Evolutionary conservation across 345 rosid species (phyloP).

Genomic region (Hypericum perforatum): DNA sequence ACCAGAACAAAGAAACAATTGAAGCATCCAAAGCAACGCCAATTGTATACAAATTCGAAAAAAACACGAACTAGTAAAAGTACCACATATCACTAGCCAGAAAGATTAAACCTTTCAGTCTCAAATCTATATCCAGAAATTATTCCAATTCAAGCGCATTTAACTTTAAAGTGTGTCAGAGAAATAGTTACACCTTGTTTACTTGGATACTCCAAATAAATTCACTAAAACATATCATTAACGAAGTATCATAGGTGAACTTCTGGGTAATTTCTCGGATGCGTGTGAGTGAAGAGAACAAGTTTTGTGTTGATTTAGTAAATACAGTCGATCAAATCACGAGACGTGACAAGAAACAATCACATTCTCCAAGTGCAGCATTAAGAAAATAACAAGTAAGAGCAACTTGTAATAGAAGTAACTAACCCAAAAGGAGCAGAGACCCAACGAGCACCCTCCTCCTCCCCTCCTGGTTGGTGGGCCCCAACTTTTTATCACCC

Average conservation of each 20-base stretch:
- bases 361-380: not conserved
- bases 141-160: too few relatives aligned
- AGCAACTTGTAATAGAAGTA: not conserved
- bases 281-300: too few relatives aligned
- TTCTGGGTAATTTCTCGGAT: too few relatives aligned
- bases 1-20: conserved; percentile 8
- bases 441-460: conserved; percentile 58
- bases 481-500: conserved; percentile 18
- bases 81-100: not conserved
- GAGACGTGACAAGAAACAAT: too few relatives aligned
- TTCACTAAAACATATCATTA: too few relatives aligned
- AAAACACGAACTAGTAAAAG: not conserved
- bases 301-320: too few relatives aligned
- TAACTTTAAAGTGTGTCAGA: too few relatives aligned
- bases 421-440: conserved; percentile 47
- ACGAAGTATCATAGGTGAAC: too few relatives aligned
- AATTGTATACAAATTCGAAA: not conserved
- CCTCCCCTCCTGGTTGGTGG: conserved; percentile 29
- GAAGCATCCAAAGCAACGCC: not conserved
- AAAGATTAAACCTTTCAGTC: not conserved
- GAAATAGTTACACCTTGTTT: too few relatives aligned
- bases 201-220: too few relatives aligned
- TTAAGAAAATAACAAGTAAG: not conserved
- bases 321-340: too few relatives aligned
- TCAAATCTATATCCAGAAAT: too few relatives aligned